Evolutionary conservation across 1,284 basidiomycete species (phyloP).

Genomic region (Erythrobasidium hasegawianum): DNA sequence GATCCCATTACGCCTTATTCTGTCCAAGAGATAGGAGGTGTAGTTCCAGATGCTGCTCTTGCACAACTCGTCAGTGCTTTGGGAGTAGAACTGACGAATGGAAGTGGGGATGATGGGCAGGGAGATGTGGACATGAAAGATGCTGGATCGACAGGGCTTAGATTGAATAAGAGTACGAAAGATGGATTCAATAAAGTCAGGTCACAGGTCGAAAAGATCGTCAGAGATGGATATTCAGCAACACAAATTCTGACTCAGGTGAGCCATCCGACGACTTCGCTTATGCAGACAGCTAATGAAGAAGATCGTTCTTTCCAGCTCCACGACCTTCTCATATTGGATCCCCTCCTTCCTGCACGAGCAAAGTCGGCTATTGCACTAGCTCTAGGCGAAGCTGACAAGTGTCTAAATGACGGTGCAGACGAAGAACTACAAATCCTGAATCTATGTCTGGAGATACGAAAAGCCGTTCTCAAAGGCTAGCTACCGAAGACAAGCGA

Average conservation of each 20-base stretch:
- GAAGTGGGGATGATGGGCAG: conserved; percentile 35
- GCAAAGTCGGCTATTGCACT: conserved; percentile 80
- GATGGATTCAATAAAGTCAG: conserved; percentile 67
- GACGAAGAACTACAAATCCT: conserved; percentile 96
- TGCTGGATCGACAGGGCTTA: conserved; percentile 53
- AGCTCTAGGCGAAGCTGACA: conserved; percentile 90
- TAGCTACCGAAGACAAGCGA: too few relatives aligned
- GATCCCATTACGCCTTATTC: conserved; percentile 64
- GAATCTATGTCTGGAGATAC: conserved; percentile 74
- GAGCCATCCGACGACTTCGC: too few relatives aligned
- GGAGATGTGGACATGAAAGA: conserved; percentile 51
- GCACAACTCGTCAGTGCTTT: conserved; percentile 65
- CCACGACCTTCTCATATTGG: conserved; percentile 81
- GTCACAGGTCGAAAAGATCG: conserved; percentile 67
- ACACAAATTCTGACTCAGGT: conserved; percentile 87
- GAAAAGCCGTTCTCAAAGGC: conserved; percentile 26
- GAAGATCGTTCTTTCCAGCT: conserved; percentile 57
- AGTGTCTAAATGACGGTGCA: conserved; percentile 92
- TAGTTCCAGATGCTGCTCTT: conserved; percentile 76
- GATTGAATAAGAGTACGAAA: conserved; percentile 41
- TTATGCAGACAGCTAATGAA: too few relatives aligned
- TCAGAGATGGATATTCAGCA: conserved; percentile 87
- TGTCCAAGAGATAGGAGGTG: conserved; percentile 95
- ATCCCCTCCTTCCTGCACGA: conserved; percentile 72
- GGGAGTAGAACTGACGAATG: conserved; percentile 60